Conservation (phyloP, 805 yeast genomes). For the Candida broadrunensis region DNA sequence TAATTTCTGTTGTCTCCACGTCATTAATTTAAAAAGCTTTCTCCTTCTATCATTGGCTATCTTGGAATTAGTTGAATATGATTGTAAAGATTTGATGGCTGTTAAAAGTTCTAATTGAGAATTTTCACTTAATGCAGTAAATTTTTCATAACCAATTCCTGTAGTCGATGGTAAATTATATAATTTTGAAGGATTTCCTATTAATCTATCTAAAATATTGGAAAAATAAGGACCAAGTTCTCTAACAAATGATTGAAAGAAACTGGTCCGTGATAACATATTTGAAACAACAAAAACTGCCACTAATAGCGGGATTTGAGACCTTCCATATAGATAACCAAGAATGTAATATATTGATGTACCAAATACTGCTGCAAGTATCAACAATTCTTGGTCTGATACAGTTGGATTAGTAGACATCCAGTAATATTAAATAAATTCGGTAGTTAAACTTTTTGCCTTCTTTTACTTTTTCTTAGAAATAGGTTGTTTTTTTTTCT, state of each 20-base stretch:
- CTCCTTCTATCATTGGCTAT: conserved; percentile 46
- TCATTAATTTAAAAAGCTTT: conserved; percentile 43
- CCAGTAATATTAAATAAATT: too few species aligned
- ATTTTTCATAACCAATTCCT: conserved; percentile 6
- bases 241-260: conserved; percentile 14
- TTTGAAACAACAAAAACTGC: conserved; percentile 28
- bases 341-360: conserved; percentile 1
- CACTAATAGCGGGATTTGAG: conserved; percentile 25
- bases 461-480: too few species aligned
- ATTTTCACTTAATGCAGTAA: conserved; percentile 14
- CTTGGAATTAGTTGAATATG: conserved; percentile 38
- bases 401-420: too few species aligned
- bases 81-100: conserved; percentile 47
- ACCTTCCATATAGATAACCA: conserved; percentile 10
- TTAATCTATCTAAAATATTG: background rate
- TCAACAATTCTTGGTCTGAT: background rate
- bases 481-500: too few species aligned
- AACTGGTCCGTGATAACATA: conserved; percentile 27
- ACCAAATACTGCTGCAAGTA: background rate
- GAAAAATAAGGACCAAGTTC: background rate
- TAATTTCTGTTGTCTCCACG: conserved; percentile 54
- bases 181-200: background rate
- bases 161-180: background rate
- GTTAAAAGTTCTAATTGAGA: conserved; percentile 30
- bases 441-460: too few species aligned